Conservation (phyloP, 139 green algal genomes). For the Chlorella sp. region DNA sequence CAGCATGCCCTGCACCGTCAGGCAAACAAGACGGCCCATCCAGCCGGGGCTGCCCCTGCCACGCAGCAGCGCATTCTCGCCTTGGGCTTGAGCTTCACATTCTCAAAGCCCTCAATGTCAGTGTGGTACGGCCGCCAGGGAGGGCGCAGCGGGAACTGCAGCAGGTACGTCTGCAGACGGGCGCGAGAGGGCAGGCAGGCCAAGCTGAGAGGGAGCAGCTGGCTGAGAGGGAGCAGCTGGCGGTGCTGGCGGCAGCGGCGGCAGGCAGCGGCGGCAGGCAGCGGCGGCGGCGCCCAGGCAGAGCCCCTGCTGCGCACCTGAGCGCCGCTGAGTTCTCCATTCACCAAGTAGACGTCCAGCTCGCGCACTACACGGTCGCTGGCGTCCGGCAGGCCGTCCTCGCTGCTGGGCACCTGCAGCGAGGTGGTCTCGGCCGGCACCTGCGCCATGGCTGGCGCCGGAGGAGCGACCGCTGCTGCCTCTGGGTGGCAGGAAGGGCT, state of each 20-base stretch:
- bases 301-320: constrained; percentile 27
- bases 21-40: too few species aligned
- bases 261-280: neutral
- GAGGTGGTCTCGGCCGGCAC: neutral
- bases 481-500: too few species aligned
- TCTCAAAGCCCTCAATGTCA: neutral
- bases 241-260: neutral
- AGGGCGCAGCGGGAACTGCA: constrained; percentile 84
- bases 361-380: constrained; percentile 69
- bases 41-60: neutral
- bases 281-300: neutral
- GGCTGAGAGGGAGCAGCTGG: neutral
- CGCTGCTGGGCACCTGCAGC: neutral
- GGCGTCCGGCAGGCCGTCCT: neutral
- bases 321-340: constrained; percentile 38
- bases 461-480: too few species aligned
- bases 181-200: neutral
- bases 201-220: neutral
- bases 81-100: constrained; percentile 75
- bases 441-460: constrained; percentile 2
- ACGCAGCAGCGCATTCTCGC: constrained; percentile 27
- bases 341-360: constrained; percentile 75
- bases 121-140: constrained; percentile 80
- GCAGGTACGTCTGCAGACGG: constrained; percentile 69
- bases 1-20: too few species aligned